These are phyloP conservation scores for Talaromyces wortmannii DNA, from an alignment of 495 filamentous ascomycete genomes.

Conservation along the genomic window DNA sequence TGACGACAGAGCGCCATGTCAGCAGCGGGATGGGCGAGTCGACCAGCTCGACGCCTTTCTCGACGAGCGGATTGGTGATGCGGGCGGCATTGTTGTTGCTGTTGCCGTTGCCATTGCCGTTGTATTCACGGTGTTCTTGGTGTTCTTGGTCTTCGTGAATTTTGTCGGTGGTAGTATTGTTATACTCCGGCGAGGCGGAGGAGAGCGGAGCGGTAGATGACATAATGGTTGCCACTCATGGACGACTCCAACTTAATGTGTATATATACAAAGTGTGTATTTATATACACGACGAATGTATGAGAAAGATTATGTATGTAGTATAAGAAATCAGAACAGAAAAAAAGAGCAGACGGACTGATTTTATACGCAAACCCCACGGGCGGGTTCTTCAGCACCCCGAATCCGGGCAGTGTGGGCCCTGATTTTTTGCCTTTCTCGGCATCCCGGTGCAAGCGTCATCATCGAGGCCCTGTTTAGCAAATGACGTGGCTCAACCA, in stretches of 20 bases:
- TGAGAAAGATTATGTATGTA: background rate
- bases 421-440: too few relatives aligned
- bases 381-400: too few relatives aligned
- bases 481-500: too few relatives aligned
- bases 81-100: background rate
- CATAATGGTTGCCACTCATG: background rate
- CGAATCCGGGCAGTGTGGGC: too few relatives aligned
- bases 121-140: background rate
- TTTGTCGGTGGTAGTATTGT: background rate
- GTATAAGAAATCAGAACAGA: background rate
- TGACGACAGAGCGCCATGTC: conserved; percentile 37
- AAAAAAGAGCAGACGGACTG: background rate
- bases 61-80: background rate
- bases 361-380: background rate
- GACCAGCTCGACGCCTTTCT: conserved; percentile 8
- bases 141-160: conserved; percentile 5
- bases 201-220: background rate
- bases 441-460: too few relatives aligned
- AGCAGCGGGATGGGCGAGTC: conserved; percentile 35
- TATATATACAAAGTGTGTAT: too few relatives aligned
- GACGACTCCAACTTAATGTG: too few relatives aligned
- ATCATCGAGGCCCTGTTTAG: too few relatives aligned
- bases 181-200: background rate
- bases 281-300: too few relatives aligned
- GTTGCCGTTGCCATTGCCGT: background rate